Percentiles rank a stretch among this genome's conserved stretches.
phyloP scores from a whole-genome alignment of 345 rosid genomes.

The Raphanus sativus region DNA sequence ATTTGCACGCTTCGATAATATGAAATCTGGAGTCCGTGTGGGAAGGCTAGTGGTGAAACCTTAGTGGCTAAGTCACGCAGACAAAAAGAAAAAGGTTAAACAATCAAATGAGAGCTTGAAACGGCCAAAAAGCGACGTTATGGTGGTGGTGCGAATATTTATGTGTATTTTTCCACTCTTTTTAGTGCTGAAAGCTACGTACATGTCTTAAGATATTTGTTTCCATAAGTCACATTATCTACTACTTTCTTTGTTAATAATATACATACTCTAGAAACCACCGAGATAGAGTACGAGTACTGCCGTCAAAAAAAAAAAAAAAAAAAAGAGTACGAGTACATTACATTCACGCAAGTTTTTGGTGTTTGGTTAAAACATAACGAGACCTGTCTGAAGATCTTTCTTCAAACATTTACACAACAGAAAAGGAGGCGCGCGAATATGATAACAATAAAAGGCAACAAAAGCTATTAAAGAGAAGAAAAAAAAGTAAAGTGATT shows the following conservation, averaged over 20 bases:
- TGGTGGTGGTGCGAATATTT: slow-evolving; percentile 34
- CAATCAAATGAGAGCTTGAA: slow-evolving; percentile 12
- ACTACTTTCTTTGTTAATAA: neutral
- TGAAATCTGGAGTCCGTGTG: slow-evolving; percentile 10
- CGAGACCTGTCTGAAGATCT: slow-evolving; percentile 16
- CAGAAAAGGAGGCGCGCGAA: slow-evolving; percentile 5
- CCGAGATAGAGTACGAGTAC: neutral
- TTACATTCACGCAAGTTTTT: neutral
- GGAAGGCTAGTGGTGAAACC: slow-evolving; percentile 28
- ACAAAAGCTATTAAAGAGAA: slow-evolving; percentile 21
- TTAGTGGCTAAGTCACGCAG: slow-evolving; percentile 13
- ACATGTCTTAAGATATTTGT: neutral
- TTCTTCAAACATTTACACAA: slow-evolving; percentile 15
- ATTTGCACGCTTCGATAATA: neutral
- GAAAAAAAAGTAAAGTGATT: slow-evolving; percentile 28
- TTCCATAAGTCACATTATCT: neutral
- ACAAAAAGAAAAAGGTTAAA: neutral
- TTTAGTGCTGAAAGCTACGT: neutral
- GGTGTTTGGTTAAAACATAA: slow-evolving; percentile 7
- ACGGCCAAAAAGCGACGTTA: slow-evolving; percentile 17
- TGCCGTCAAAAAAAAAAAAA: too few species aligned
- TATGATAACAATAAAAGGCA: slow-evolving; percentile 30
- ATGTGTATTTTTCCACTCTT: neutral
- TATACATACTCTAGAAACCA: slow-evolving; percentile 6
- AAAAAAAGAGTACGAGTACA: neutral